phyloP scores from a whole-genome alignment of 1,139 yeast genomes.

The Scheffersomyces parashehatae region DNA sequence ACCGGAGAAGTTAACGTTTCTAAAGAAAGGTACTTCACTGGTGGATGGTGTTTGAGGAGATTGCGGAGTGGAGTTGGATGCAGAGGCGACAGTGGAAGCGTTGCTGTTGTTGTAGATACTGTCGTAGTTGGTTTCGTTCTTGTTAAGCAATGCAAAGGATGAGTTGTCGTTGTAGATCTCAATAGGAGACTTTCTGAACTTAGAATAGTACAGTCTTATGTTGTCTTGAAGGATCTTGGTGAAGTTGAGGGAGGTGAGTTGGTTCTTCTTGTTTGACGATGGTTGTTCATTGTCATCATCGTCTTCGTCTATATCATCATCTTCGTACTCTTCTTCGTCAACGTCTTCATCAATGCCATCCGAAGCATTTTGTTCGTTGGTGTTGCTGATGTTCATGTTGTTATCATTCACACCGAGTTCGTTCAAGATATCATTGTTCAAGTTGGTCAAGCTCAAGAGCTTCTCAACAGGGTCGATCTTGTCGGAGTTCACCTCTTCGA shows the following conservation, averaged over 20 bases:
- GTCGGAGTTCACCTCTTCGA: constrained; percentile 21
- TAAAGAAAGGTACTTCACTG: constrained; percentile 38
- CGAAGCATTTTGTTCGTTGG: no score
- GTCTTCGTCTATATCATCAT: neutral
- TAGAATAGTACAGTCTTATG: constrained; percentile 35
- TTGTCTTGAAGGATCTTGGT: constrained; percentile 43
- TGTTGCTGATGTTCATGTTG: constrained; percentile 6
- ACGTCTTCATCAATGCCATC: constrained; percentile 7
- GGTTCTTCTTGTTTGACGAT: constrained; percentile 6
- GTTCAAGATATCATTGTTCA: constrained; percentile 30
- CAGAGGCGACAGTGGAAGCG: constrained; percentile 7
- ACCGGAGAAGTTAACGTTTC: constrained; percentile 39
- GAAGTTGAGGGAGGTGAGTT: constrained; percentile 31
- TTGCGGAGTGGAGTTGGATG: constrained; percentile 8
- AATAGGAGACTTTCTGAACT: constrained; percentile 24
- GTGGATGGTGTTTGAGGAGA: constrained; percentile 8
- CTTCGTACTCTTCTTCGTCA: constrained; percentile 2
- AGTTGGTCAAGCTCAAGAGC: constrained; percentile 38
- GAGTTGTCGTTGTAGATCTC: constrained; percentile 32
- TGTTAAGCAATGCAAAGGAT: constrained; percentile 37
- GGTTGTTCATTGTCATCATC: constrained; percentile 8
- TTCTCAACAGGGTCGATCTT: constrained; percentile 48
- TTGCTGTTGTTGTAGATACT: constrained; percentile 1
- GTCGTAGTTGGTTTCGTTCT: constrained; percentile 9
- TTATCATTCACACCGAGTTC: constrained; percentile 19